Conservation (phyloP, 306 rosid genomes). For the Heteromeles arbutifolia region DNA sequence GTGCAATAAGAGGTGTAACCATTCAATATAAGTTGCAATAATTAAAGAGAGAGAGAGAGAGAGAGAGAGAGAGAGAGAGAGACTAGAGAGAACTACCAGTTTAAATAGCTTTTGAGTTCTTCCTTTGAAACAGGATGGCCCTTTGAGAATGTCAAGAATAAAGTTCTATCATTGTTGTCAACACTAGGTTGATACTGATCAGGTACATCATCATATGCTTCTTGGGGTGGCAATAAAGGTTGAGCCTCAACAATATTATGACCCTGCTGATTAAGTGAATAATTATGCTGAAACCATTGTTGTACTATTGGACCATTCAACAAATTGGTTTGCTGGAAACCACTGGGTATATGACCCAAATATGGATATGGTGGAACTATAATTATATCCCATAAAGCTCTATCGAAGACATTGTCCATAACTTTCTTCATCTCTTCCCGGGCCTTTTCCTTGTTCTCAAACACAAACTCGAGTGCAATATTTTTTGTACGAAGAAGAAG, state of each 20-base stretch:
- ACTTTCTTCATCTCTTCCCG: neutral
- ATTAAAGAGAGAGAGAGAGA: neutral
- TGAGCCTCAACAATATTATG: neutral
- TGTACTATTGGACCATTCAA: neutral
- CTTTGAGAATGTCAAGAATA: constrained; percentile 4
- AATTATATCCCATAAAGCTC: constrained; percentile 6
- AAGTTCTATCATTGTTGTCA: neutral
- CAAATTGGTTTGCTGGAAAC: neutral
- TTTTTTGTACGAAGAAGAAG: neutral
- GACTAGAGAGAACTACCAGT: neutral
- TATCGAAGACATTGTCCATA: neutral
- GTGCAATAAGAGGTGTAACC: neutral
- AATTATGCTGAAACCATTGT: neutral
- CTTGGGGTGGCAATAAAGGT: neutral
- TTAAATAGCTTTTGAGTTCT: constrained; percentile 1
- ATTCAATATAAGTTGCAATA: neutral
- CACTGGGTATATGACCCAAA: neutral
- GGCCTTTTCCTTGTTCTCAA: neutral
- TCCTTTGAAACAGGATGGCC: neutral
- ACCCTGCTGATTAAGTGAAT: neutral
- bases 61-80: neutral
- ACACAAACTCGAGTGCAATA: neutral
- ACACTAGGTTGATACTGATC: neutral
- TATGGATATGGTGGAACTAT: neutral
- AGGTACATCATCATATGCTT: neutral